A percentile compares a stretch with the other conserved stretches of the same genome.
Evolutionary conservation across 1,139 yeast species (phyloP).

Genomic region (Hansenula sp.): DNA sequence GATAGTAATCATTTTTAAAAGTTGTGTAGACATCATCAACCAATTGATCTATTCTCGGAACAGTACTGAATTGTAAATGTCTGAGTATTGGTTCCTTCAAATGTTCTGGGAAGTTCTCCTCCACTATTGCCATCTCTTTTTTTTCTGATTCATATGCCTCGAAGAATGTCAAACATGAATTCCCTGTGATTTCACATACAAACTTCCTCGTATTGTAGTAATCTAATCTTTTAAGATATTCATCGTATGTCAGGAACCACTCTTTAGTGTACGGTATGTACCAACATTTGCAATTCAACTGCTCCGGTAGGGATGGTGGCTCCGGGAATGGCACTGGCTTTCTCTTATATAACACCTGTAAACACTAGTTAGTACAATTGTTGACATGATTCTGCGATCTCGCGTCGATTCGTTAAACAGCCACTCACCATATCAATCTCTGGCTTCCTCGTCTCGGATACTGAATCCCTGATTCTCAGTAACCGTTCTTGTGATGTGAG

Average conservation of each 20-base stretch:
- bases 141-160: constrained; percentile 82
- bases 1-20: constrained; percentile 82
- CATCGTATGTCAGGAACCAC: constrained; percentile 77
- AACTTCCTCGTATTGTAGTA: constrained; percentile 73
- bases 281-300: constrained; percentile 60
- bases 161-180: constrained; percentile 83
- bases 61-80: constrained; percentile 75
- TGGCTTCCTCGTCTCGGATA: too few relatives aligned
- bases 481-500: too few relatives aligned
- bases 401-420: too few relatives aligned
- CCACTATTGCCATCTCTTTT: constrained; percentile 65
- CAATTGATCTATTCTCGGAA: constrained; percentile 78
- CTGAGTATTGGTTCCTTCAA: constrained; percentile 87
- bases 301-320: constrained; percentile 52
- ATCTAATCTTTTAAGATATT: constrained; percentile 64
- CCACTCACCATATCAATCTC: too few relatives aligned
- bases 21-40: constrained; percentile 78
- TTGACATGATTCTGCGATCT: too few relatives aligned
- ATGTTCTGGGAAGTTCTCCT: constrained; percentile 83
- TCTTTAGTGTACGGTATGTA: constrained; percentile 79
- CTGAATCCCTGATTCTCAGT: too few relatives aligned
- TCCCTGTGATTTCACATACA: constrained; percentile 95
- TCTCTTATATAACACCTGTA: constrained; percentile 64
- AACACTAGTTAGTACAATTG: constrained; percentile 1
- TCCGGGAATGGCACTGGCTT: constrained; percentile 59